These are phyloP conservation scores for Echinosophora koreensis DNA, from an alignment of 306 rosid genomes.

Conservation along the genomic window DNA sequence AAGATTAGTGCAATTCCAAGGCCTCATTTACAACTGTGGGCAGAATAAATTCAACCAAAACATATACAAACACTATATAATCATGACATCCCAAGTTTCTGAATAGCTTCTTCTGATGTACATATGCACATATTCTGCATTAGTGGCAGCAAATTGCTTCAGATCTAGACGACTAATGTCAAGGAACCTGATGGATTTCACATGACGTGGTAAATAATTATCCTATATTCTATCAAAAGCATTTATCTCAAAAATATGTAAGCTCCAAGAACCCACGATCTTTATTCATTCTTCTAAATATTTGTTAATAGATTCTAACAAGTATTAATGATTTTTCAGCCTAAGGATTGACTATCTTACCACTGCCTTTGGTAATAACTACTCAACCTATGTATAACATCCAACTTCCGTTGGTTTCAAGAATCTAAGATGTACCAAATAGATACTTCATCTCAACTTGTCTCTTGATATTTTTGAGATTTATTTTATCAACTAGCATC, in stretches of 20 bases:
- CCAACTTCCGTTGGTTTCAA: constrained; percentile 5
- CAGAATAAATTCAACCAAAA: constrained; percentile 14
- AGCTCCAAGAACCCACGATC: not conserved
- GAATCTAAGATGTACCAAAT: constrained; percentile 11
- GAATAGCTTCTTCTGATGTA: not conserved
- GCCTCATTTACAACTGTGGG: not conserved
- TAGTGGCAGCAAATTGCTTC: not conserved
- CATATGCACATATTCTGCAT: not conserved
- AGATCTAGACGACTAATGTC: constrained; percentile 1
- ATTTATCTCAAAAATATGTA: not conserved
- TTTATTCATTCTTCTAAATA: constrained; percentile 14
- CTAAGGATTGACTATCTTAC: not conserved
- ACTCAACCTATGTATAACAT: constrained; percentile 9
- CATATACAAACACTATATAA: not conserved
- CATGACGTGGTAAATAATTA: constrained; percentile 10
- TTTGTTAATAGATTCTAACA: not conserved
- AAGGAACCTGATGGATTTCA: constrained; percentile 12
- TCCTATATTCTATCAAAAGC: constrained; percentile 20
- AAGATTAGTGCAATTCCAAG: constrained; percentile 1
- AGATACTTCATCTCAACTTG: not conserved
- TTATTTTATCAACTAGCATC: constrained; percentile 30
- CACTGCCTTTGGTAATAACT: constrained; percentile 3
- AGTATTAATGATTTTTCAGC: not conserved
- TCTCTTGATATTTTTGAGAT: not conserved
- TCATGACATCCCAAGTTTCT: not conserved